Evolutionary conservation across 1,284 basidiomycete genomes (phyloP), one percentile per base, ranked within the genome.

Genomic region (Laetiporus sulphureus): DNA sequence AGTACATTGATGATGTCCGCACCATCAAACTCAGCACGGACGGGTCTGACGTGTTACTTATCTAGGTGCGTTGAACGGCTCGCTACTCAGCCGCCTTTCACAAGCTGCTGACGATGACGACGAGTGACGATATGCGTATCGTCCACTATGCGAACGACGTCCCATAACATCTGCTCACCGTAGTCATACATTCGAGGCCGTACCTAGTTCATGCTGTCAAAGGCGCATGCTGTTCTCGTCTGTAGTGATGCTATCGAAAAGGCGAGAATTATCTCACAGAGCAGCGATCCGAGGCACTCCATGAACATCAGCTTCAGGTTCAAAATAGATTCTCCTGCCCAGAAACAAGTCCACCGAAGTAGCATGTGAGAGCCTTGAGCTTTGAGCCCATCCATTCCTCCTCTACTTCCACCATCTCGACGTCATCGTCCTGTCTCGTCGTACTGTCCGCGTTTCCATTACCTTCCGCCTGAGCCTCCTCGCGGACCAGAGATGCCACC

Each of bases 381-480:
- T 91, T 92, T 13, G 65, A 67, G 2, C 84, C 81, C 83, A 89
- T 90, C 86, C 88, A 92, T 57, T 88, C 85, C 58, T 93, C 90
- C 57, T 94, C 90, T 8, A 93, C 72, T 55, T 92, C 90, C 2
- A 92, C 70, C 55, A 60, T 66, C 58, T 86, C 61, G 12, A 36
- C 16, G 2, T 4, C 18, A 16, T 5, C 4, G 5, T 22, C 15
- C 5, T 35, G n/a, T 3, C 37, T 20, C 2, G 18, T 15, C 10
- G 32, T 39, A 12, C 34, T 38, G 13, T 42, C 35, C 2, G 31
- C 29, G 12, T 30, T 36, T 13, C 32, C 23, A 16, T 34, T 32
- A 10, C 38, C 40, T 13, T 15, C 39, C 32, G 34, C 41, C 4
- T 41, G 40, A 31, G 30, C 48, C 0, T 45, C 45, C 22, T 45